Evolutionary conservation across 1,139 yeast genomes (phyloP), one percentile per base, ranked within the genome.

Genomic region (Taphrina betulina): DNA sequence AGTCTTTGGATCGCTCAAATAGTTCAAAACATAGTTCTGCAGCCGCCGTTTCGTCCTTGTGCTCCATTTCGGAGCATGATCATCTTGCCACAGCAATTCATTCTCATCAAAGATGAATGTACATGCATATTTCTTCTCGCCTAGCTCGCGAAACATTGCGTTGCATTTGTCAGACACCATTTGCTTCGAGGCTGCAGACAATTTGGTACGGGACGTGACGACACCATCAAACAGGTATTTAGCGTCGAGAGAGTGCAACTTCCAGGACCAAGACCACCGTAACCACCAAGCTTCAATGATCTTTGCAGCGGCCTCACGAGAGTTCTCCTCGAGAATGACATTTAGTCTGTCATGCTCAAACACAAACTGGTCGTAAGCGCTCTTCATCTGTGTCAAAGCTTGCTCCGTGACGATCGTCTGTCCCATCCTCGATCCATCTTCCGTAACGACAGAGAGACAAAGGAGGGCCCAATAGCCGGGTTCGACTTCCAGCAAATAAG

Each of bases 401-500:
- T 50, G 54, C 17, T 22, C 14, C 7, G 38, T 26, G 10, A 23
- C 24, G 14, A 46, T 45, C 41, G 40, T 5, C 22, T 24, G 24
- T 31, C 20, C 4, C 16, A 16, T 26, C 14, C 5, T 14, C 12
- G 14, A 7, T 3, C 37, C 46, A n/a, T 38, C 26, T 7, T 41
- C 46, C 31, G 31, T 10, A 12, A 33, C 40, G 7, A 31, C 26
- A 17, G 57, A 60, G 10, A 61, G 34, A 41, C 63, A 61, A 19
- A 58, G 41, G 20, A 59, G 60, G 19, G 58, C 40, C 63, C 63
- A 61, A 61, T 60, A 60, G 23, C 57, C 57, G 3, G 61, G 61
- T 36, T 61, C 63, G 7, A 61, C 35, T 36, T 61, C 63, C 24
- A 57, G 60, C 7, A 60, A 22, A 16, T 58, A 59, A 1, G 61